Conservation (phyloP, 768 basidiomycete genomes). For the Podaxis pistillaris region DNA sequence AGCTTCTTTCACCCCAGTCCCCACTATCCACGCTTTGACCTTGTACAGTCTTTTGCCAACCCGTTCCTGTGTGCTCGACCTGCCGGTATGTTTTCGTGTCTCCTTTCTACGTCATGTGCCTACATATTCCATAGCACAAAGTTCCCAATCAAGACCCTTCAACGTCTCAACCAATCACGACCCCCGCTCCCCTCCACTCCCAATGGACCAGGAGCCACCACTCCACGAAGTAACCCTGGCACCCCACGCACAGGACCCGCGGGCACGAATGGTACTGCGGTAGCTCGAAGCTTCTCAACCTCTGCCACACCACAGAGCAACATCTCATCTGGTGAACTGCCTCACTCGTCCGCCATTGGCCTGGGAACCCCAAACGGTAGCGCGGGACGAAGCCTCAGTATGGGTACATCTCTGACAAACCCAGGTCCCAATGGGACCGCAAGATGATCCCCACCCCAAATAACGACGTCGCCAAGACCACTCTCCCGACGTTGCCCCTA, state of each 20-base stretch:
- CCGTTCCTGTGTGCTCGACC: slow-evolving; percentile 90
- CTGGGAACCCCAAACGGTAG: slow-evolving; percentile 10
- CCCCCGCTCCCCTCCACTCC: slow-evolving; percentile 31
- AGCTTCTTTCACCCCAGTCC: slow-evolving; percentile 26
- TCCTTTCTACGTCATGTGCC: slow-evolving; percentile 9
- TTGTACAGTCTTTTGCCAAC: slow-evolving; percentile 83
- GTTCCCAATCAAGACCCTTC: slow-evolving; percentile 91
- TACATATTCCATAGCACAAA: slow-evolving; percentile 61
- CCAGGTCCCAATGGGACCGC: slow-evolving; percentile 10
- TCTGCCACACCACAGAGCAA: slow-evolving; percentile 5
- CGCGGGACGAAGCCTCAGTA: slow-evolving; percentile 8
- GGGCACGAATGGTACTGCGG: slow-evolving; percentile 3
- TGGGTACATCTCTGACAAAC: slow-evolving; percentile 9
- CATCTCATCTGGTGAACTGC: slow-evolving; percentile 4
- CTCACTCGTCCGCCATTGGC: slow-evolving; percentile 12
- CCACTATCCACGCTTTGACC: background rate
- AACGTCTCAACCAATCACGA: slow-evolving; percentile 58
- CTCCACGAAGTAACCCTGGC: slow-evolving; percentile 9
- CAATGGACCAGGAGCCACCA: slow-evolving; percentile 6
- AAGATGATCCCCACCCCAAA: slow-evolving; percentile 6
- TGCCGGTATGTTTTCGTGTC: slow-evolving; percentile 69
- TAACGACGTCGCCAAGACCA: background rate
- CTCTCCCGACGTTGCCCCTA: slow-evolving; percentile 12
- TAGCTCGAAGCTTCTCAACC: slow-evolving; percentile 7
- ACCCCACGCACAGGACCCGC: slow-evolving; percentile 1